Evolutionary conservation across 1,139 yeast species (phyloP).

Genomic region (Candida tropicalis): DNA sequence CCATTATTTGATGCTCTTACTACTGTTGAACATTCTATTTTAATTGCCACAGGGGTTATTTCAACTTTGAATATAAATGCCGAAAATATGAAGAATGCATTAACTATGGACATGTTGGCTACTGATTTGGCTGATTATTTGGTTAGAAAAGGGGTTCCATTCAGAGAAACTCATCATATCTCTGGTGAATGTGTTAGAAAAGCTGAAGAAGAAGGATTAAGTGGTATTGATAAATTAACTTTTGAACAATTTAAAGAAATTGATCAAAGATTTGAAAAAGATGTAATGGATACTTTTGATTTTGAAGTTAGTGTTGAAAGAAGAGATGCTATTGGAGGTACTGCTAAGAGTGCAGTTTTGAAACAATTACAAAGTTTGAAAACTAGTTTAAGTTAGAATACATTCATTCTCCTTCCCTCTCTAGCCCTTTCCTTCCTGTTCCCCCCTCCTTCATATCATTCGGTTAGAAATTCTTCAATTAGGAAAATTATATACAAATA

Average conservation of each 20-base stretch:
- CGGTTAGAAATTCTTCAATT: neutral
- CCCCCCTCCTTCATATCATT: neutral
- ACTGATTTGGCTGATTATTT: conserved; percentile 97
- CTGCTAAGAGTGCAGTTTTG: conserved; percentile 87
- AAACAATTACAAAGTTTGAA: conserved; percentile 62
- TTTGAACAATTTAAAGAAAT: conserved; percentile 77
- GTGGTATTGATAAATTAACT: conserved; percentile 81
- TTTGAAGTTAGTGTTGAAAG: conserved; percentile 95
- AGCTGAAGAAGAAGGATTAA: conserved; percentile 76
- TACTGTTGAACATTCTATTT: conserved; percentile 90
- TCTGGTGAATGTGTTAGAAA: conserved; percentile 95
- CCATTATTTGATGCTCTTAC: conserved; percentile 89
- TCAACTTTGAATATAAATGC: conserved; percentile 78
- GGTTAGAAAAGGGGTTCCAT: conserved; percentile 97
- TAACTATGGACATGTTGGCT: conserved; percentile 98
- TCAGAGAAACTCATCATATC: conserved; percentile 98
- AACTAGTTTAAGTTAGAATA: conserved; percentile 10
- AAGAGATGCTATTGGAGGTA: conserved; percentile 96
- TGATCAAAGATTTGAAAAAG: conserved; percentile 77
- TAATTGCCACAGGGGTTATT: conserved; percentile 94
- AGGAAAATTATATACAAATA: neutral
- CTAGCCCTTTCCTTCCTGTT: neutral
- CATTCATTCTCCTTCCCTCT: neutral
- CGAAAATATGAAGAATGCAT: conserved; percentile 78
- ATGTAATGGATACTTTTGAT: conserved; percentile 81